A percentile compares a stretch with the other conserved stretches of the same genome.
These are phyloP conservation scores for Amesomyces nigricolor DNA, from an alignment of 2,329 filamentous ascomycete genomes.

Conservation along the genomic window DNA sequence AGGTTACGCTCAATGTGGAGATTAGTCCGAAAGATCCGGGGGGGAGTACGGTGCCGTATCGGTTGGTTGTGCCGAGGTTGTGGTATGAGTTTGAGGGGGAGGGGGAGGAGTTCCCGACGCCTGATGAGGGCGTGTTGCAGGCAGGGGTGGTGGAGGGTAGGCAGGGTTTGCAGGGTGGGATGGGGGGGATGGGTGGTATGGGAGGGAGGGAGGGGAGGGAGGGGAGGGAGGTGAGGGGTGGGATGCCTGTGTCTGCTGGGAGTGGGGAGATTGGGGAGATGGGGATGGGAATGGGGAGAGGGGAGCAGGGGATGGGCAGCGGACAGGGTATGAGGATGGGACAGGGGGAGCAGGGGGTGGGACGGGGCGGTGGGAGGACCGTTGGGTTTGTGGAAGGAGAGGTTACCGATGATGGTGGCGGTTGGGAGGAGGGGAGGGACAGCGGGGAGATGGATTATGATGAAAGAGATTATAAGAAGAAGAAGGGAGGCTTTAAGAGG, in stretches of 20 bases:
- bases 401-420: neutral
- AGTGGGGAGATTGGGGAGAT: no score
- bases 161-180: constrained; percentile 15
- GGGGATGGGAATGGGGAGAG: constrained; percentile 3
- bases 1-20: constrained; percentile 85
- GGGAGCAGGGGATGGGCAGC: no score
- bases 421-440: no score
- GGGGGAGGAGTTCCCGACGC: constrained; percentile 20
- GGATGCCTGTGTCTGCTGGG: neutral
- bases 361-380: constrained; percentile 20
- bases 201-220: constrained; percentile 18
- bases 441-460: no score
- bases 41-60: constrained; percentile 82
- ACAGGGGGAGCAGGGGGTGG: no score
- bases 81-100: constrained; percentile 50
- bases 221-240: constrained; percentile 27
- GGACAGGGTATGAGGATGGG: constrained; percentile 18
- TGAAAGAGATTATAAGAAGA: constrained; percentile 2
- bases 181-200: neutral
- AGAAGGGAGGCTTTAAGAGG: constrained; percentile 35
- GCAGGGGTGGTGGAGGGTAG: neutral
- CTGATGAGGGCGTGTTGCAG: no score
- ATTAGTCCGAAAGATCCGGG: constrained; percentile 78
- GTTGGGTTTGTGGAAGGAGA: neutral
- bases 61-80: constrained; percentile 76